Conservation (phyloP, 345 rosid species). For the Eucalyptus albens region DNA sequence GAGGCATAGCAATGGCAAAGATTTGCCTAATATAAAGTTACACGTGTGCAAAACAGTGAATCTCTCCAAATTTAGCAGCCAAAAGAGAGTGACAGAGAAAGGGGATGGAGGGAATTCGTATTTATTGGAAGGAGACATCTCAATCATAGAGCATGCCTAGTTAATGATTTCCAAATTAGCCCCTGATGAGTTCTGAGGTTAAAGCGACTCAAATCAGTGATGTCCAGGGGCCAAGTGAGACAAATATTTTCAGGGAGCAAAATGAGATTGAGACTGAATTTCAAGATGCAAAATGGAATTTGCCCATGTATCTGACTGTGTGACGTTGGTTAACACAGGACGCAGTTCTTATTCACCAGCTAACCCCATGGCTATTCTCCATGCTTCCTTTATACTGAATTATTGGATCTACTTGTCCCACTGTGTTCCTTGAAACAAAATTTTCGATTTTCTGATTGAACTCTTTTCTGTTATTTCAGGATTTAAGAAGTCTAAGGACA, state of each 20-base stretch:
- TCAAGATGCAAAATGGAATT: background rate
- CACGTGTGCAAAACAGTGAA: background rate
- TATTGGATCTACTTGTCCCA: background rate
- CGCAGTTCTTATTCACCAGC: background rate
- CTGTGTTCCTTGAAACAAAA: background rate
- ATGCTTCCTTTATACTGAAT: background rate
- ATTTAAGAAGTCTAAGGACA: slow-evolving; percentile 73
- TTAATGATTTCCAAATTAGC: background rate
- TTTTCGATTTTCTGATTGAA: background rate
- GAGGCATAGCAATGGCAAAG: background rate
- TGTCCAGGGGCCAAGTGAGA: background rate
- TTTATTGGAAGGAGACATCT: background rate
- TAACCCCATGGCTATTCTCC: background rate
- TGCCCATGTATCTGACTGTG: background rate
- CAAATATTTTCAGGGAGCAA: background rate
- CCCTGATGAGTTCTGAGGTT: background rate
- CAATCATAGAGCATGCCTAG: background rate
- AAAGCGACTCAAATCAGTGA: background rate
- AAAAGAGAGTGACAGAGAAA: background rate
- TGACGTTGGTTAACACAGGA: background rate
- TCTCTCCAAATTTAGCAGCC: background rate
- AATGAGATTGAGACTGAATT: background rate
- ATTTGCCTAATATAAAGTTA: background rate
- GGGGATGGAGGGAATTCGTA: background rate
- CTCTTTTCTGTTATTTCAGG: slow-evolving; percentile 20